A percentile compares a stretch with the other conserved stretches of the same genome.
These are phyloP conservation scores for Coemansia sp. DNA, from an alignment of 192 early-diverging fungal species.

Conservation along the genomic window DNA sequence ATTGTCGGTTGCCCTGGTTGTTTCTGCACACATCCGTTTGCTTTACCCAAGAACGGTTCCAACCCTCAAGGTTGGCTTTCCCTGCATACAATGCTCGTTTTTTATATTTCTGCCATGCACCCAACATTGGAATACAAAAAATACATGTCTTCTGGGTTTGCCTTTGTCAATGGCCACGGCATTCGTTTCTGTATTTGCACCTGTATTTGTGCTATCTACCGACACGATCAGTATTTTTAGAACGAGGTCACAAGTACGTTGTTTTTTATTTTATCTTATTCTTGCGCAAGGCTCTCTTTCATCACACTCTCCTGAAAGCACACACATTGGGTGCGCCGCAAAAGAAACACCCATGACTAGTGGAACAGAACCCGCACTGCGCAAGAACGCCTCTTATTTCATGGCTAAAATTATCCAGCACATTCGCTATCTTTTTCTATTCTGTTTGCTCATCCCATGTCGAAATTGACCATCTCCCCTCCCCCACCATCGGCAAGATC, in stretches of 20 bases:
- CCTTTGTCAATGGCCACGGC: background rate
- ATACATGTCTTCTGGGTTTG: background rate
- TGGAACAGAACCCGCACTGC: background rate
- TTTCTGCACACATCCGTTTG: background rate
- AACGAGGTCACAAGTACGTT: slow-evolving; percentile 1
- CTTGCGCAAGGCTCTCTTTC: background rate
- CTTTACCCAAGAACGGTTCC: background rate
- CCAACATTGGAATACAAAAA: background rate
- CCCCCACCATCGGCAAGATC: background rate
- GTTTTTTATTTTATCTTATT: background rate
- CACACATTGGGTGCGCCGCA: background rate
- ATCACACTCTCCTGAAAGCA: background rate
- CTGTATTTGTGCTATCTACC: background rate
- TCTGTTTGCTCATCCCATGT: too few species aligned
- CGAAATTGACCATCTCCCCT: too few species aligned
- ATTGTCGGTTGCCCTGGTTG: background rate
- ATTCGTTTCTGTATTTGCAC: background rate
- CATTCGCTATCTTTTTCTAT: too few species aligned
- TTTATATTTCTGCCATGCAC: background rate
- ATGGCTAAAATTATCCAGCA: slow-evolving; percentile 2
- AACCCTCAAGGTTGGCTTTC: slow-evolving; percentile 36
- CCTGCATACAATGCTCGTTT: slow-evolving; percentile 47
- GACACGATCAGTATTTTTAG: background rate
- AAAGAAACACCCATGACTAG: background rate
- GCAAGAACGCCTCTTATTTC: background rate